phyloP scores from a whole-genome alignment of 148 eudicot species.

The Selenicereus undatus region DNA sequence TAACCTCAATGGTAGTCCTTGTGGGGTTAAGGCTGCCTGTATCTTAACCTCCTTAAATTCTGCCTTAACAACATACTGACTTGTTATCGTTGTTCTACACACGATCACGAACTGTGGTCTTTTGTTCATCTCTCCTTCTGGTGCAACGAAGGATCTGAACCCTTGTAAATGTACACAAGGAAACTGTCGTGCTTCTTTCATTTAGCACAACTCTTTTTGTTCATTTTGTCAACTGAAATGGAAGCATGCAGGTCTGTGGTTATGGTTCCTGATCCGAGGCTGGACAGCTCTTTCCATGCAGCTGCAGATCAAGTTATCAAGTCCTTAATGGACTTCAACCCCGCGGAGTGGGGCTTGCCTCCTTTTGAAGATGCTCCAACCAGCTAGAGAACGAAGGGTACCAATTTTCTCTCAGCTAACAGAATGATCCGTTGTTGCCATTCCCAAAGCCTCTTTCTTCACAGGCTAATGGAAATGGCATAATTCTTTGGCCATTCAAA shows the following conservation, averaged over 20 bases:
- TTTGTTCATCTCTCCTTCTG: neutral
- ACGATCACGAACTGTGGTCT: neutral
- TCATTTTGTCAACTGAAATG: neutral
- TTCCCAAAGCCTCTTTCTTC: neutral
- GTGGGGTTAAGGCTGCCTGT: neutral
- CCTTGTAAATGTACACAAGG: no score
- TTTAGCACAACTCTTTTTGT: neutral
- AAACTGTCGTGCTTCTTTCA: neutral
- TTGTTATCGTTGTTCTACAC: neutral
- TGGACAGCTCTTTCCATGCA: conserved; percentile 59
- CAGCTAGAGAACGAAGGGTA: neutral
- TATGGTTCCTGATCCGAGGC: conserved; percentile 92
- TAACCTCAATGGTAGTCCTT: neutral
- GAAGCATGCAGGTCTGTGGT: conserved; percentile 61
- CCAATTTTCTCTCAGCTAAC: neutral
- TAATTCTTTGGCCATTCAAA: neutral
- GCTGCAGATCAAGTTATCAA: conserved; percentile 66
- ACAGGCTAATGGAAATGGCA: neutral
- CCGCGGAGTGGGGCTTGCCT: conserved; percentile 82
- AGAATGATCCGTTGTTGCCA: neutral
- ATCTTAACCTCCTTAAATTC: neutral
- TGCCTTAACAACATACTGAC: neutral
- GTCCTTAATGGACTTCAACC: conserved; percentile 74
- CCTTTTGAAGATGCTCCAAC: conserved; percentile 44
- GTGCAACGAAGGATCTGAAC: neutral